phyloP scores from a whole-genome alignment of 225 moss, liverwort and hornwort species.

The Thuidium tamariscinum region DNA sequence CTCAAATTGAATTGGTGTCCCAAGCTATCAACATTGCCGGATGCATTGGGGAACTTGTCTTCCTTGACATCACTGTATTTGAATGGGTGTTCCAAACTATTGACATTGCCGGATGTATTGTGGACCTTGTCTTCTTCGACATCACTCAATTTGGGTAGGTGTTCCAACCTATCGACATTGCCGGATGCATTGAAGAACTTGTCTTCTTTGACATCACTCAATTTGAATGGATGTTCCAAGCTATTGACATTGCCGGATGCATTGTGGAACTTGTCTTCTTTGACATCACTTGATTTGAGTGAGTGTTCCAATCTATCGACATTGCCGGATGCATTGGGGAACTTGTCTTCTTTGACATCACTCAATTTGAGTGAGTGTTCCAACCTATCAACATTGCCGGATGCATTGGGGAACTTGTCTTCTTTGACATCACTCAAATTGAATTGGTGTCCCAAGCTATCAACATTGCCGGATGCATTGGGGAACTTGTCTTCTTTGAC shows the following conservation, averaged over 20 bases:
- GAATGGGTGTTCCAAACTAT: too few species aligned
- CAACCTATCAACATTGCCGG: not conserved
- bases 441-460: accelerated
- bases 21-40: too few species aligned
- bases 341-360: not conserved
- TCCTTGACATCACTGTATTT: too few species aligned
- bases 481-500: not conserved
- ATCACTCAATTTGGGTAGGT: not conserved
- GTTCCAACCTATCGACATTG: too few species aligned
- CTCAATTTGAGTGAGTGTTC: accelerated
- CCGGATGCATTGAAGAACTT: not conserved
- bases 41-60: too few species aligned
- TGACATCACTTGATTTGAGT: too few species aligned
- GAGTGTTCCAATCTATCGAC: not conserved
- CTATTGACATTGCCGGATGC: too few species aligned
- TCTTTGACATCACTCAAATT: not conserved
- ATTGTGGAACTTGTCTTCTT: too few species aligned
- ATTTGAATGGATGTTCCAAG: too few species aligned
- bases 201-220: not conserved
- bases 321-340: not conserved
- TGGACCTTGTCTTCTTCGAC: not conserved
- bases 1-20: too few species aligned
- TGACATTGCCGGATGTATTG: too few species aligned
- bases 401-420: not conserved
- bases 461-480: not conserved